Evolutionary conservation across 2,329 filamentous ascomycete species (phyloP).

Genomic region (Diaporthe sp.): DNA sequence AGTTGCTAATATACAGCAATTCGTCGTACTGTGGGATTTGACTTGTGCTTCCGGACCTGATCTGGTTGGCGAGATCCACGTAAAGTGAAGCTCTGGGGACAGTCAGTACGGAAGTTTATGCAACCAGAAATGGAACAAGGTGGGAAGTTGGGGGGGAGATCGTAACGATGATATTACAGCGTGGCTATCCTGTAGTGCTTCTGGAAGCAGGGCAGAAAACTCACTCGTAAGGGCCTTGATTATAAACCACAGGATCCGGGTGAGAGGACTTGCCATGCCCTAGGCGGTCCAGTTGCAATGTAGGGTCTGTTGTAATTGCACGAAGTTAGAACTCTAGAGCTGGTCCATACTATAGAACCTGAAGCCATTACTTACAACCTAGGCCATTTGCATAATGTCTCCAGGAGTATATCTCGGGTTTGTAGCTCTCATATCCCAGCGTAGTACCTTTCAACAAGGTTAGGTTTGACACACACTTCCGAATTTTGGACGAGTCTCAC

Average conservation of each 20-base stretch:
- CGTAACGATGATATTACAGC: not conserved
- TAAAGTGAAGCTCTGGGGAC: not conserved
- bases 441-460: not conserved
- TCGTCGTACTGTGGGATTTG: slow-evolving; percentile 8
- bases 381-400: not conserved
- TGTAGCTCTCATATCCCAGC: not conserved
- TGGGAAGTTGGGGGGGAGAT: not conserved
- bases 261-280: not conserved
- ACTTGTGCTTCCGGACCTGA: not conserved
- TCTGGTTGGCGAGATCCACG: not conserved
- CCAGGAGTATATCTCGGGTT: slow-evolving; percentile 1
- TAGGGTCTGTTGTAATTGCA: not conserved
- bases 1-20: not conserved
- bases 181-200: not conserved
- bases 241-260: not conserved
- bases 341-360: not conserved
- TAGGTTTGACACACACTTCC: rapidly evolving
- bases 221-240: slow-evolving; percentile 4
- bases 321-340: rapidly evolving
- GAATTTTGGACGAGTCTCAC: not conserved
- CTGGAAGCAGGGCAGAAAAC: not conserved
- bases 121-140: not conserved
- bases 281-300: not conserved
- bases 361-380: not conserved
- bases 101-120: not conserved